Evolutionary conservation across 495 filamentous ascomycete species (phyloP), one percentile per base, ranked within the genome.

Genomic region (Tetracladium setigerum): DNA sequence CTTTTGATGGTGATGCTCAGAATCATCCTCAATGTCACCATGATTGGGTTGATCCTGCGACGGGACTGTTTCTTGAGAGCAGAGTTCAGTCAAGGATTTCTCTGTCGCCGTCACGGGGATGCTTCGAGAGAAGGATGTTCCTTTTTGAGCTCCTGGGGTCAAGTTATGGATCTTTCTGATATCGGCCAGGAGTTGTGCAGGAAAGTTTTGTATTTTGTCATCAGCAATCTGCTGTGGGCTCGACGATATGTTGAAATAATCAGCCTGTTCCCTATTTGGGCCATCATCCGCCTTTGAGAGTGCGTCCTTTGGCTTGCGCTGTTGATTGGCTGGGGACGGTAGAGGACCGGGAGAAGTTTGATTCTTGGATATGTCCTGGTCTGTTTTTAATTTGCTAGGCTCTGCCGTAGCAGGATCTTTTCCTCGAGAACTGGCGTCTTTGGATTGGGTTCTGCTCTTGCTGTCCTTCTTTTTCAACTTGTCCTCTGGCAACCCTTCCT

Each of bases 401-500:
- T 27, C 22, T 27, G 22, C 3, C 7, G 22, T 27, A 3, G 22
- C 22, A 7, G 22, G 7, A 27, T 27, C 22, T 27, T 27, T 27
- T 27, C 22, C 12, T 47, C 44, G 49, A 49, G 47, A 54, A 43
- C 37, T 50, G 49, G 42, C 56, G 17, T 66, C 61, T 38, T 67
- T 69, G 16, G 49, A 54, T 33, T 58, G 64, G 17, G 38, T 52
- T 50, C 55, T 59, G 52, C 36, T 58, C 54, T 44, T 61, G 48
- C 47, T 55, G 40, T 44, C 62, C 52, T 50, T 55, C 55, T 46
- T 64, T 57, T 43, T 67, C 16, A 38, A 5, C 57, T 49, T 73
- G 36, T 78, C 70, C 32, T 72, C 70, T 18, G 87, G 74, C 16
- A 77, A 83, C 49, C 89, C 92, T 58, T 95, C 88, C 62, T 88